Conservation (phyloP, 2,329 filamentous ascomycete species). For the Cercospora berteroae region DNA sequence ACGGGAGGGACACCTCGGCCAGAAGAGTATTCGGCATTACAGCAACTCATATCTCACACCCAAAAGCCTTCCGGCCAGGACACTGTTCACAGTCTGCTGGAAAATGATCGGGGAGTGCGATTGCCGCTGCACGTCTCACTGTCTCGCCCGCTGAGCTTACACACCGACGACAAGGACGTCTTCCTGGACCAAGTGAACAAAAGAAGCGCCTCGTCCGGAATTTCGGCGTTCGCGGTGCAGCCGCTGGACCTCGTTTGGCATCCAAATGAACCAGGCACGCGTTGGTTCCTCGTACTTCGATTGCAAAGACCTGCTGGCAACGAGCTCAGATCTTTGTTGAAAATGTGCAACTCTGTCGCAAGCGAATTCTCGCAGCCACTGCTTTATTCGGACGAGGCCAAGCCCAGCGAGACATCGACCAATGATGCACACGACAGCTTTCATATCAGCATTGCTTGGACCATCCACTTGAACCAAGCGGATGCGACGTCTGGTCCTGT, state of each 20-base stretch:
- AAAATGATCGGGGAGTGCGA: slow-evolving; percentile 72
- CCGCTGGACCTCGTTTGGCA: slow-evolving; percentile 61
- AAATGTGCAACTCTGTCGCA: slow-evolving; percentile 64
- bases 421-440: slow-evolving; percentile 48
- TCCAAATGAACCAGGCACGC: slow-evolving; percentile 62
- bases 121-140: slow-evolving; percentile 88
- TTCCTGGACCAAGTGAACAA: slow-evolving; percentile 61
- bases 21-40: slow-evolving; percentile 45
- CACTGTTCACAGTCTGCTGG: slow-evolving; percentile 65
- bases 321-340: slow-evolving; percentile 55
- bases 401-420: slow-evolving; percentile 20
- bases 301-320: slow-evolving; percentile 45
- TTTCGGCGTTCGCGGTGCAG: slow-evolving; percentile 46
- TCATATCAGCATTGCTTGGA: slow-evolving; percentile 90
- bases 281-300: slow-evolving; percentile 81
- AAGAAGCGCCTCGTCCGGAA: slow-evolving; percentile 43
- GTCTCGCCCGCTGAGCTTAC: slow-evolving; percentile 74
- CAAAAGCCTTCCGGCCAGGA: neutral
- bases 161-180: slow-evolving; percentile 65
- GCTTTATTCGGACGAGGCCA: slow-evolving; percentile 56
- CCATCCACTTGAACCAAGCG: slow-evolving; percentile 61
- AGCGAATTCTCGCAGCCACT: slow-evolving; percentile 62
- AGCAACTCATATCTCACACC: slow-evolving; percentile 41
- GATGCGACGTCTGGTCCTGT: neutral
- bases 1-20: slow-evolving; percentile 55